phyloP scores from a whole-genome alignment of 495 filamentous ascomycete species.

The Lasiosphaeria ovina region DNA sequence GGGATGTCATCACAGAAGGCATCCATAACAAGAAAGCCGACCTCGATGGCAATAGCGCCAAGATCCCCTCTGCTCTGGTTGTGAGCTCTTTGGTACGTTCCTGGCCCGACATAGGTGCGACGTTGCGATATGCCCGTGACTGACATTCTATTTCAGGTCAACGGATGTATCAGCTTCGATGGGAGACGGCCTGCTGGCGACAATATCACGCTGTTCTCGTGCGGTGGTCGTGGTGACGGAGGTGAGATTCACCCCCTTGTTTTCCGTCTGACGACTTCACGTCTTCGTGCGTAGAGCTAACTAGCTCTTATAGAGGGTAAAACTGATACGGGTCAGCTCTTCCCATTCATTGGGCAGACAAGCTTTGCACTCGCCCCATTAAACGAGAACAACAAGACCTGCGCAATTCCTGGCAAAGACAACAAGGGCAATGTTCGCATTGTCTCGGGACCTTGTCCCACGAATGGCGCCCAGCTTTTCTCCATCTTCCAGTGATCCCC shows the following conservation, averaged over 20 bases:
- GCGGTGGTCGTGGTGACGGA: slow-evolving; percentile 53
- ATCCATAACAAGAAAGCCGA: slow-evolving; percentile 38
- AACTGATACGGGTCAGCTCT: slow-evolving; percentile 42
- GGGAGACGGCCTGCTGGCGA: slow-evolving; percentile 41
- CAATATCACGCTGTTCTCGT: slow-evolving; percentile 52
- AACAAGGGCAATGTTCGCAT: slow-evolving; percentile 26
- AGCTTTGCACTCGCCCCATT: slow-evolving; percentile 43
- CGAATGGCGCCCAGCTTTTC: slow-evolving; percentile 43
- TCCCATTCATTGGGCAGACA: slow-evolving; percentile 41
- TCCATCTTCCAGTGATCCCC: slow-evolving; percentile 37
- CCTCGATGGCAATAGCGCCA: slow-evolving; percentile 22
- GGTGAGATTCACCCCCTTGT: slow-evolving; percentile 29
- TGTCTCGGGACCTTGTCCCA: slow-evolving; percentile 40
- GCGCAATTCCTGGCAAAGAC: slow-evolving; percentile 37
- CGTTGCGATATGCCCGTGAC: no score
- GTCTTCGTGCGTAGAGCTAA: no score
- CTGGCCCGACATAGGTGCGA: slow-evolving; percentile 1
- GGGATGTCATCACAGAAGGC: slow-evolving; percentile 52
- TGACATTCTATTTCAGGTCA: slow-evolving; percentile 25
- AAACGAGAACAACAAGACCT: slow-evolving; percentile 39
- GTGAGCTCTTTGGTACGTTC: slow-evolving; percentile 45
- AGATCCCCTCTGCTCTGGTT: slow-evolving; percentile 35
- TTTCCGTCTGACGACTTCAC: no score
- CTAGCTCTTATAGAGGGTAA: slow-evolving; percentile 31
- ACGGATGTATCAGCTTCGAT: slow-evolving; percentile 54